These are phyloP conservation scores for Microcos paniculata DNA, from an alignment of 345 rosid species.

Conservation along the genomic window DNA sequence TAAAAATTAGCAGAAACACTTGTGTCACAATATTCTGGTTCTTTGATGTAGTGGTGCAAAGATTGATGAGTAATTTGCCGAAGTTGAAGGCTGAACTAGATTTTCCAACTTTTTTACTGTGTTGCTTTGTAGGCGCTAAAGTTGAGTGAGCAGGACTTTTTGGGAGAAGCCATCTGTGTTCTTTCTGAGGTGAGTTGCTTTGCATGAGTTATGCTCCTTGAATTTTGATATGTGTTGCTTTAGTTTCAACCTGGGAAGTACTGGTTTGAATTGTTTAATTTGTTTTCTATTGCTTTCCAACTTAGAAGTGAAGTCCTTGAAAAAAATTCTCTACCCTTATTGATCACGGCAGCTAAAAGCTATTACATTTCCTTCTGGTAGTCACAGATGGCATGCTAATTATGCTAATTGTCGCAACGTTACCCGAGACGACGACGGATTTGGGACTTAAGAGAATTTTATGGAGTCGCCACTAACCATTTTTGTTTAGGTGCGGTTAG, in stretches of 20 bases:
- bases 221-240: neutral
- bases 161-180: constrained; percentile 77
- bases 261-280: neutral
- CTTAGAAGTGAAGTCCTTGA: neutral
- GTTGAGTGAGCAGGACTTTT: constrained; percentile 63
- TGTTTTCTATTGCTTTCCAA: neutral
- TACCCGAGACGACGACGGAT: no score
- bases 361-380: no score
- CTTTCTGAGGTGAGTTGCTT: constrained; percentile 53
- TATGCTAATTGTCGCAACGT: no score
- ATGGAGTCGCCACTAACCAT: no score
- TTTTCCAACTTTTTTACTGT: no score
- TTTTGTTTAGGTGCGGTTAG: no score
- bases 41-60: neutral
- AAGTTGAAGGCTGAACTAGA: no score
- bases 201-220: neutral
- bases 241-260: neutral
- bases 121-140: constrained; percentile 44
- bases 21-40: neutral
- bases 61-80: neutral
- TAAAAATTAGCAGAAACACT: neutral
- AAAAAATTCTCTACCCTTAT: no score
- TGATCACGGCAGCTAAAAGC: no score
- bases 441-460: no score
- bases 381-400: no score